Base-by-base conservation (phyloP, 352 stramenopile species). In the Globisporangium splendens region DNA sequence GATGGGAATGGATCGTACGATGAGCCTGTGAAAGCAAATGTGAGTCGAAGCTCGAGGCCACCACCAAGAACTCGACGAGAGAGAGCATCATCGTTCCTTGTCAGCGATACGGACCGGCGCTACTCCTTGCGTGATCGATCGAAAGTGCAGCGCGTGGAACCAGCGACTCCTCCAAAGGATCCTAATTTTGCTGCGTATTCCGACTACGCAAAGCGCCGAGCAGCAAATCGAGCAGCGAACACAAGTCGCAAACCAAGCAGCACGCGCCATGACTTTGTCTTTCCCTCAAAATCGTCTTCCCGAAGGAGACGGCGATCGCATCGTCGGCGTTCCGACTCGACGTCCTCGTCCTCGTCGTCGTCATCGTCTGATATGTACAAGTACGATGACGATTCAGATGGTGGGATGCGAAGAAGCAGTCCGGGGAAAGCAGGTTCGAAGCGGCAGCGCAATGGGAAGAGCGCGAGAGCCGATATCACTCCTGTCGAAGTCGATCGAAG, bases 401-500 rank as follows among this genome's bases (percentile, higher is more conserved):
- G 83, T 1, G 83, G 85, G 8, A 90, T 91, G 79, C 73, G 82
- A 51, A 69, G 69, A 13, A 73, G 62, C 17, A 87, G 69, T 44
- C 64, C 66, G 14, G 66, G 64, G n/a, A 59, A 63, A 50, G 57
- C 51, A 64, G 20, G 46, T 43, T 44, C 63, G 52, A 14, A 77
- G 56, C 56, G 63, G 35, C 43, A 61, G 14, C 59, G 68, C 5
- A 80, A 77, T 31, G 70, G 68, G 8, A 80, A 69, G 3, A 69
- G 69, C 21, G 77, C 67, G 31, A 76, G 79, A 8, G 86, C 87
- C 6, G 89, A 96, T 60, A 93, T 95, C 18, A 77, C 77, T 7
- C 89, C 89, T 3, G 60, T 97, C 1, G 77, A 93, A 68, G 73
- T 97, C 8, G 87, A 97, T 54, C 56, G 68, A 35, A 89, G 73